These are phyloP conservation scores for Poa pratensis DNA, from an alignment of 176 grass and related monocot species.

Conservation along the genomic window DNA sequence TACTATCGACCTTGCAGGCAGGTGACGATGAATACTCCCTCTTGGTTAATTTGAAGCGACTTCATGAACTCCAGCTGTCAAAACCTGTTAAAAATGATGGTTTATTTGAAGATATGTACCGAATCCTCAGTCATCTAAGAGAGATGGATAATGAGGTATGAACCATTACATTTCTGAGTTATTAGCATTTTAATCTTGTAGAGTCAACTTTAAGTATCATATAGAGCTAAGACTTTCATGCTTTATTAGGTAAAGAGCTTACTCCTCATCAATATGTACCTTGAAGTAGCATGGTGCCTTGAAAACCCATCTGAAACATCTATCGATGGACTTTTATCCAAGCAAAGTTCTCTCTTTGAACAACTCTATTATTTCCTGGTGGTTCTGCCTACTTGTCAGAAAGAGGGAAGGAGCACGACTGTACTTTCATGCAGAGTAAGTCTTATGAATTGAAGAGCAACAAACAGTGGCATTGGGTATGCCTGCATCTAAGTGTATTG, in stretches of 20 bases:
- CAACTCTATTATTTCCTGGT: slow-evolving; percentile 79
- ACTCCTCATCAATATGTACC: slow-evolving; percentile 93
- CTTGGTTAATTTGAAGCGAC: slow-evolving; percentile 94
- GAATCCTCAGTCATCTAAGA: slow-evolving; percentile 74
- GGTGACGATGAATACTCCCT: slow-evolving; percentile 99
- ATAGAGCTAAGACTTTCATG: slow-evolving; percentile 26
- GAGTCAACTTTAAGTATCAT: slow-evolving; percentile 20
- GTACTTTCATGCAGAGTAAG: slow-evolving; percentile 90
- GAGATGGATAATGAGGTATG: slow-evolving; percentile 96
- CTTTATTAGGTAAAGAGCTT: slow-evolving; percentile 89
- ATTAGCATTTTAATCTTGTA: slow-evolving; percentile 20
- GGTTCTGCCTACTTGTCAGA: slow-evolving; percentile 66
- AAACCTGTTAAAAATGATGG: slow-evolving; percentile 69
- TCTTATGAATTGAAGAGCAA: slow-evolving; percentile 33
- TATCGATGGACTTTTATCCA: slow-evolving; percentile 69
- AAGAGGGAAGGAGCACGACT: slow-evolving; percentile 75
- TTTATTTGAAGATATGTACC: slow-evolving; percentile 87
- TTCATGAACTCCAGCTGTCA: slow-evolving; percentile 92
- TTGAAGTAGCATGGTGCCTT: slow-evolving; percentile 91
- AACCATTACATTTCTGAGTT: slow-evolving; percentile 39
- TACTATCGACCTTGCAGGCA: slow-evolving; percentile 55
- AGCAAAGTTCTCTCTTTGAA: slow-evolving; percentile 72
- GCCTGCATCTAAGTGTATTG: neutral
- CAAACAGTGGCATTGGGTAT: slow-evolving; percentile 11
- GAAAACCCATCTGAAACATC: slow-evolving; percentile 77